These are phyloP conservation scores for Fraxinus quadrangulata DNA, from an alignment of 257 asterid genomes.

Conservation along the genomic window DNA sequence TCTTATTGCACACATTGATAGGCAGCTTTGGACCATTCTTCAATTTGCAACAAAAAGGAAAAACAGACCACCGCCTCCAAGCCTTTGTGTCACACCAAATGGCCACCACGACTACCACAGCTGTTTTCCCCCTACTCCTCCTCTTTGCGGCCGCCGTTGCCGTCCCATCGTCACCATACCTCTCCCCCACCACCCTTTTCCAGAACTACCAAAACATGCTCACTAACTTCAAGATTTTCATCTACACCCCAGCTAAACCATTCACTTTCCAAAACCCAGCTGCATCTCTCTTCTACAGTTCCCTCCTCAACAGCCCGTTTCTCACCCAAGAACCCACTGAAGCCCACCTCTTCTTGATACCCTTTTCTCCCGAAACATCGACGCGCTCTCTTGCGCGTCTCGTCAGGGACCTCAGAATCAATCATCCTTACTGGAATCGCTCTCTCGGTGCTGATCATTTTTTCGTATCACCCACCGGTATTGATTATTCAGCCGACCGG, in stretches of 20 bases:
- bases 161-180: slow-evolving; percentile 52
- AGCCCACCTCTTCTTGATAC: slow-evolving; percentile 82
- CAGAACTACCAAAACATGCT: slow-evolving; percentile 70
- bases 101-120: slow-evolving; percentile 28
- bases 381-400: slow-evolving; percentile 67
- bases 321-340: slow-evolving; percentile 56
- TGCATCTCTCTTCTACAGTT: slow-evolving; percentile 60
- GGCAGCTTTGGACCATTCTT: not conserved
- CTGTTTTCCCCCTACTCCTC: slow-evolving; percentile 21
- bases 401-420: slow-evolving; percentile 51
- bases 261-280: slow-evolving; percentile 41
- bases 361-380: slow-evolving; percentile 64
- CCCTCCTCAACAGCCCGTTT: slow-evolving; percentile 59
- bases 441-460: slow-evolving; percentile 96
- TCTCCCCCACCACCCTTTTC: slow-evolving; percentile 55
- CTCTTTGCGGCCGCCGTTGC: slow-evolving; percentile 32
- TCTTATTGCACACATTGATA: not conserved
- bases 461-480: slow-evolving; percentile 62
- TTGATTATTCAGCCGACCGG: slow-evolving; percentile 71
- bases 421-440: slow-evolving; percentile 76
- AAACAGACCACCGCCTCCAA: not conserved
- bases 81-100: slow-evolving; percentile 23
- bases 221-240: slow-evolving; percentile 58
- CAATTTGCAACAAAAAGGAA: not conserved
- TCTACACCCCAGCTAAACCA: slow-evolving; percentile 50